Conservation (phyloP, 139 green algal genomes). For the Marvania coccoides region DNA sequence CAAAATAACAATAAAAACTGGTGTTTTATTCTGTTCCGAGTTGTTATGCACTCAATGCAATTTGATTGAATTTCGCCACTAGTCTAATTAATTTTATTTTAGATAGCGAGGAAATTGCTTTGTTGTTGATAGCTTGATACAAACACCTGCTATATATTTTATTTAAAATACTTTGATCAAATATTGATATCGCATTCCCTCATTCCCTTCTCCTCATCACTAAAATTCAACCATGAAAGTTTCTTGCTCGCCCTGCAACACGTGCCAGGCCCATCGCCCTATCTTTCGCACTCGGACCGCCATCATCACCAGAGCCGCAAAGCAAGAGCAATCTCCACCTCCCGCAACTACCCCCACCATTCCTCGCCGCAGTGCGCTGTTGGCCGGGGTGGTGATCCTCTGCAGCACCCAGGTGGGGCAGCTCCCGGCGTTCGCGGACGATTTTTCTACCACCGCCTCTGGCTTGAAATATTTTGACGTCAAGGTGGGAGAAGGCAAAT, state of each 20-base stretch:
- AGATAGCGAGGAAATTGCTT: background rate
- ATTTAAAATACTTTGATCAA: background rate
- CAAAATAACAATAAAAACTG: background rate
- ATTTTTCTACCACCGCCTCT: constrained; percentile 2
- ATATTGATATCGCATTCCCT: background rate
- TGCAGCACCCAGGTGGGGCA: background rate
- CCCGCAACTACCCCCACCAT: no score
- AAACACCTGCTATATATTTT: no score
- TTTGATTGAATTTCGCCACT: no score
- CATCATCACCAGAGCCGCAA: background rate
- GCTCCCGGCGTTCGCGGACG: background rate
- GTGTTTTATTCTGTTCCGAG: background rate
- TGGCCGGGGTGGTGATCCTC: constrained; percentile 1
- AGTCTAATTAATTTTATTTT: background rate
- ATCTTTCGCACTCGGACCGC: background rate
- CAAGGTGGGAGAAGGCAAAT: background rate
- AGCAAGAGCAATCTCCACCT: no score
- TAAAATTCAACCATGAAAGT: background rate
- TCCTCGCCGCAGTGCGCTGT: constrained; percentile 2
- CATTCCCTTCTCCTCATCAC: background rate
- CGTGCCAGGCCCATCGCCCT: background rate
- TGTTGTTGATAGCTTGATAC: background rate
- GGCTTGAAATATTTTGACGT: constrained; percentile 20
- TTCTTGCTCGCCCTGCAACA: background rate
- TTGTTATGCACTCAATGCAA: background rate